Base-by-base conservation (phyloP, 257 asterid genomes). In the Solanum chiquidenum region DNA sequence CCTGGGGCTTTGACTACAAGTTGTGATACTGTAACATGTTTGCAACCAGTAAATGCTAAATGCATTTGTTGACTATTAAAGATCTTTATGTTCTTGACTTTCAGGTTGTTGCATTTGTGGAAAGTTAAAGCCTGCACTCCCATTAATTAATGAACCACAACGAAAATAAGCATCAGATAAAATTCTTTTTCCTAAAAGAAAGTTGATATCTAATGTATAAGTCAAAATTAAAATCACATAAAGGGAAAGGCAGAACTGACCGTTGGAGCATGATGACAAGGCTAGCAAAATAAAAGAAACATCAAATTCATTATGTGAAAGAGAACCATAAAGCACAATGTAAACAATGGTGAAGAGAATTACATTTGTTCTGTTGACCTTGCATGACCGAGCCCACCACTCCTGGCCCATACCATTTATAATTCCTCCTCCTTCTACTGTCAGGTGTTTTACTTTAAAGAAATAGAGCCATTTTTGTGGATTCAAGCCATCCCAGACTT, bases 381-480 rank as follows among this genome's bases (percentile, higher is more conserved):
- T 97, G 96, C 99, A 97, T 5, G 99, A 97, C 72, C 86, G 93
- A 73, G 95, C 94, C 99, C 99, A 97, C 98, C 99, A 97, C 91
- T 94, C 83, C 16, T 86, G 83, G 40, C 98, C 98, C 91, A 82
- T 91, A 58, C 99, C 99, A 44, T 97, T 79, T 83, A 97, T 92
- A 3, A 42, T 46, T 29, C 99, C 98, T 72, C 95, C 91, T 27
- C 99, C 99, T 90, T 95, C 96, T 25, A 97, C 87, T 25, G 91
- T 93, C 82, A 97, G 96, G 89, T 92, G 55, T 73, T 95, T 85
- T 87, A 95, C 93, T 5, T 89, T 89, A 86, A 88, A 93, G 84
- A 97, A 95, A 92, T 97, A 94, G 87, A 97, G 92, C 99, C 99
- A 97, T 89, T 92, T 93, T 77, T 84, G 94, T 40, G 90, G 88